Conservation (phyloP, 1,284 basidiomycete genomes). For the Rhizopogon parksii region DNA sequence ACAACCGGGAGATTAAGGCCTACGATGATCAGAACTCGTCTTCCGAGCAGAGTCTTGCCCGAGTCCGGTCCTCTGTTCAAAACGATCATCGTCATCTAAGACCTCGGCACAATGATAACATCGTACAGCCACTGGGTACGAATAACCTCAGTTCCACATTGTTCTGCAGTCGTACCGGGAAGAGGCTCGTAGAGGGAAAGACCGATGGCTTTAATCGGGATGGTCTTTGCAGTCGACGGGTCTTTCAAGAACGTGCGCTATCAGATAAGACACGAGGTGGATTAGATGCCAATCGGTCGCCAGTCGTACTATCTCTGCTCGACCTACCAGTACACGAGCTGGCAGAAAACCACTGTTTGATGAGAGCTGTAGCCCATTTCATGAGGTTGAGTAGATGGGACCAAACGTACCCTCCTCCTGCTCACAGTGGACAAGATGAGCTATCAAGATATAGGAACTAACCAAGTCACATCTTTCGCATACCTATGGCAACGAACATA, state of each 20-base stretch:
- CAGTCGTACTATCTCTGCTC: neutral
- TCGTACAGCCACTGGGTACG: slow-evolving; percentile 90
- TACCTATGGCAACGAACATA: slow-evolving; percentile 76
- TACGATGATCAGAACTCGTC: slow-evolving; percentile 78
- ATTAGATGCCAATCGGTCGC: neutral
- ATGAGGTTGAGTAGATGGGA: slow-evolving; percentile 6
- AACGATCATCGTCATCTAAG: slow-evolving; percentile 7
- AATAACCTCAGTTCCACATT: slow-evolving; percentile 78
- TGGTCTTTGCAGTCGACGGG: slow-evolving; percentile 63
- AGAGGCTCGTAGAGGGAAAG: slow-evolving; percentile 87
- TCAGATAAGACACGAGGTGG: slow-evolving; percentile 2
- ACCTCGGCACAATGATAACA: slow-evolving; percentile 15
- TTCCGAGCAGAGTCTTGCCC: slow-evolving; percentile 69
- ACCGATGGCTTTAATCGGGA: slow-evolving; percentile 90
- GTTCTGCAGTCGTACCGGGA: slow-evolving; percentile 67
- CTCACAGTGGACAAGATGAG: slow-evolving; percentile 4
- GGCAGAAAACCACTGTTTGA: slow-evolving; percentile 82
- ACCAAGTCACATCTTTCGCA: slow-evolving; percentile 14
- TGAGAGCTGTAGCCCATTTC: slow-evolving; percentile 13
- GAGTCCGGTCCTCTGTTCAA: slow-evolving; percentile 50
- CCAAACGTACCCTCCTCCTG: slow-evolving; percentile 70
- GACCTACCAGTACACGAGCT: slow-evolving; percentile 75
- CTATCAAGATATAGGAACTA: slow-evolving; percentile 1
- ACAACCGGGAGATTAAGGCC: slow-evolving; percentile 26
- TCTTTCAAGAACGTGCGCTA: slow-evolving; percentile 84